Conservation (phyloP, 148 eudicot species). For the Pharnaceum exiguum region DNA sequence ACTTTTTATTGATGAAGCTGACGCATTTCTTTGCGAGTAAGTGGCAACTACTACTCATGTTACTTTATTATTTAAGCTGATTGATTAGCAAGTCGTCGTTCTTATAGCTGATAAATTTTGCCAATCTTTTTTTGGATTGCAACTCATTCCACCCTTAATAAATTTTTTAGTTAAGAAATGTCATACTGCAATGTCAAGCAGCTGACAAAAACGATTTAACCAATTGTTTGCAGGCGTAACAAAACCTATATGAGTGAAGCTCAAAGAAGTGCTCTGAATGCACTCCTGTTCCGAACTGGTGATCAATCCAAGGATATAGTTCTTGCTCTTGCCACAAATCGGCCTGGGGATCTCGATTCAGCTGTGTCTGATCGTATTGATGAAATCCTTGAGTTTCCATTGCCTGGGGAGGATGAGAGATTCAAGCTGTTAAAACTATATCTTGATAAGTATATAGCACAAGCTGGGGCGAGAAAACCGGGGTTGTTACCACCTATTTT, state of each 20-base stretch:
- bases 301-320: conserved; percentile 98
- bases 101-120: too few species aligned
- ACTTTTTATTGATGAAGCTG: conserved; percentile 97
- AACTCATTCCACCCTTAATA: too few species aligned
- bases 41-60: conserved; percentile 21
- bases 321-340: conserved; percentile 92
- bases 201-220: not conserved
- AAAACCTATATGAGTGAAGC: conserved; percentile 99
- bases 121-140: too few species aligned
- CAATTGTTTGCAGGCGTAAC: conserved; percentile 65
- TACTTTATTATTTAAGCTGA: too few species aligned
- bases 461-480: conserved; percentile 64
- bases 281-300: conserved; percentile 91
- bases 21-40: conserved; percentile 99
- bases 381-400: conserved; percentile 91
- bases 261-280: conserved; percentile 96
- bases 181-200: conserved; percentile 1
- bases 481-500: conserved; percentile 55
- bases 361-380: conserved; percentile 96
- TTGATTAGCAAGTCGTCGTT: too few species aligned
- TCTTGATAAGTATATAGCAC: conserved; percentile 85
- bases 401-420: conserved; percentile 93
- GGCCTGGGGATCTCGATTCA: conserved; percentile 97
- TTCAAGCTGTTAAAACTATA: conserved; percentile 78
- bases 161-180: too few species aligned